Evolutionary conservation across 768 basidiomycete species (phyloP), one percentile per base, ranked within the genome.

Genomic region (Russula foetens): DNA sequence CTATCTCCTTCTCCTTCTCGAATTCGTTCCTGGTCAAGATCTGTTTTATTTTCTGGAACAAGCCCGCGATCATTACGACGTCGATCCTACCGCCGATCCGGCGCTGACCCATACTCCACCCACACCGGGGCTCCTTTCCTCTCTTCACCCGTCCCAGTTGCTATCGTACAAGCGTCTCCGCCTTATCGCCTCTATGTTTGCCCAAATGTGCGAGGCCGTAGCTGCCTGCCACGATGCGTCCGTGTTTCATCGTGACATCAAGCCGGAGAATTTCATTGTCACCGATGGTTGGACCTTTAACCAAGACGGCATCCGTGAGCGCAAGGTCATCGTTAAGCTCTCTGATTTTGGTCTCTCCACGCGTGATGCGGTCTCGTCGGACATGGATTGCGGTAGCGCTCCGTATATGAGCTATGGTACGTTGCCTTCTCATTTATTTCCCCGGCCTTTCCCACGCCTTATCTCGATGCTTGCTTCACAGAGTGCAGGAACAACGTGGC

Each of bases 41-140:
- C 78, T 98, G 65, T 99, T 94, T 74, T 99, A 94, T 76, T 99
- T 98, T 80, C 82, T 99, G 52, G 95, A 98, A 77, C 92, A 97
- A 77, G 85, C 91, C 63, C 86, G 89, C 72, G 93, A 96, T 73
- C 88, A 91, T 73, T 84, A 84, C 72, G 85, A 86, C 58, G 76
- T 79, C 12, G 77, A 81, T 60, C 71, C 71, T 21, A 17, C 67
- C 26, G 68, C 68, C 53, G 65, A 68, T 56, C 63, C 67, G 24
- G 65, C 73, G 66, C 51, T 68, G 54, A 81, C 84, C 46, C 82
- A 77, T 64, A 96, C 94, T 6, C 96, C 96, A 35, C 94, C 96
- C 2, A 97, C 95, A 4, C 96, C 96, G 24, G 88, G 88, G 47
- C 81, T 99, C 52, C 86, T 99, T 51, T 89, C 93, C 35, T 88